These are phyloP conservation scores for Penicillium capsulatum DNA, from an alignment of 2,329 filamentous ascomycete genomes.

Conservation along the genomic window DNA sequence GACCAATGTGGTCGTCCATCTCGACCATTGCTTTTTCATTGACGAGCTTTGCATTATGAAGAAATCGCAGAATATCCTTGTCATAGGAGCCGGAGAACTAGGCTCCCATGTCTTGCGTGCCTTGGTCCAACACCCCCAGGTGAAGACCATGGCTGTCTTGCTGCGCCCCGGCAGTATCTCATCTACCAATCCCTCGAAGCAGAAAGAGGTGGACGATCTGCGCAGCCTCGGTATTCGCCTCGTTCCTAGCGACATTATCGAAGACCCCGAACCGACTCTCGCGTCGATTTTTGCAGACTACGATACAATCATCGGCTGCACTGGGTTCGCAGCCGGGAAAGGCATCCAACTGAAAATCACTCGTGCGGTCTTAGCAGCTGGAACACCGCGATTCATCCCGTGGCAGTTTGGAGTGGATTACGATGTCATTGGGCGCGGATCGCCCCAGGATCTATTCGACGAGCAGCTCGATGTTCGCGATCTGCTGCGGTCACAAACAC, in stretches of 20 bases:
- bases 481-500: conserved; percentile 47
- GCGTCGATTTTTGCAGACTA: conserved; percentile 39
- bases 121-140: conserved; percentile 47
- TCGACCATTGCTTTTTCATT: conserved; percentile 1
- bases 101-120: conserved; percentile 54
- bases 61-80: conserved; percentile 43
- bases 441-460: conserved; percentile 62
- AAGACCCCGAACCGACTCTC: conserved; percentile 34
- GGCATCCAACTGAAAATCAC: conserved; percentile 58
- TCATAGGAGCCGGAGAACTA: conserved; percentile 65
- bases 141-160: conserved; percentile 48
- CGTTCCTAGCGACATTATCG: conserved; percentile 45
- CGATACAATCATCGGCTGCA: conserved; percentile 53
- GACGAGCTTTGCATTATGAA: background rate
- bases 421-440: conserved; percentile 55
- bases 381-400: conserved; percentile 56
- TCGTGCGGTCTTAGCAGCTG: conserved; percentile 51
- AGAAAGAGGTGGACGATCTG: conserved; percentile 3
- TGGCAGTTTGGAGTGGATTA: conserved; percentile 76
- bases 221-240: conserved; percentile 32
- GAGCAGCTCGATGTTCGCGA: conserved; percentile 60
- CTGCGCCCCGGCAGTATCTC: conserved; percentile 50
- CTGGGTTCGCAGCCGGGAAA: conserved; percentile 55
- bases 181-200: conserved; percentile 14
- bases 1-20: background rate